A percentile compares a stretch with the other conserved stretches of the same genome.
phyloP scores from a whole-genome alignment of 306 rosid genomes.

The Ochetophila trinervis region DNA sequence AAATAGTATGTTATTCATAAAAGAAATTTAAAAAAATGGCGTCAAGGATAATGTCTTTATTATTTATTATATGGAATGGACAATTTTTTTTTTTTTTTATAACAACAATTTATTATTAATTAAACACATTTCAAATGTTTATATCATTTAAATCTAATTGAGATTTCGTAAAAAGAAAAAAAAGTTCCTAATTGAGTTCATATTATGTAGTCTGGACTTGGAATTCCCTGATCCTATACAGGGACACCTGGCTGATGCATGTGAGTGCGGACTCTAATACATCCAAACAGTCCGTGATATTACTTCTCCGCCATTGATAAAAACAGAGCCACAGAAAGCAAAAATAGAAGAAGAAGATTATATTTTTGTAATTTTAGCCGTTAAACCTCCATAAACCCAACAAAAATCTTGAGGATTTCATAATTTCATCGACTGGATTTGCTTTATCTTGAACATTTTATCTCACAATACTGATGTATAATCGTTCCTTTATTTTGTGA shows the following conservation, averaged over 20 bases:
- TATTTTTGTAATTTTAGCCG: not conserved
- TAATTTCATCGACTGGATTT: not conserved
- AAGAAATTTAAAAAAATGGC: too few species aligned
- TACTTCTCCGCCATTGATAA: slow-evolving; percentile 20
- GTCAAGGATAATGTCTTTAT: too few species aligned
- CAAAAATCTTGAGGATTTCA: not conserved
- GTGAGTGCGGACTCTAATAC: not conserved
- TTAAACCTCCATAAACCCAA: slow-evolving; percentile 4
- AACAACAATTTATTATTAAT: too few species aligned
- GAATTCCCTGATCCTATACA: not conserved
- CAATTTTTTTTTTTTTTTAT: too few species aligned
- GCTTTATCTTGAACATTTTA: not conserved
- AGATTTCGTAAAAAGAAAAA: too few species aligned
- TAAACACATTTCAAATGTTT: too few species aligned
- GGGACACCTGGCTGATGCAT: not conserved
- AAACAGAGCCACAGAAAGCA: slow-evolving; percentile 8
- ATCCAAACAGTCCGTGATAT: slow-evolving; percentile 22
- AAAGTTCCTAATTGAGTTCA: too few species aligned
- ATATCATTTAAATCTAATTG: too few species aligned
- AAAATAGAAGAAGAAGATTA: not conserved
- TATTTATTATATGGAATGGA: too few species aligned
- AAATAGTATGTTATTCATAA: too few species aligned
- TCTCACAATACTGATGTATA: not conserved
- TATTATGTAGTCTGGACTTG: not conserved
- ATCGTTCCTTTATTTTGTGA: slow-evolving; percentile 15